Base-by-base conservation (phyloP, 257 asterid genomes). In the Leptodermis oblonga region DNA sequence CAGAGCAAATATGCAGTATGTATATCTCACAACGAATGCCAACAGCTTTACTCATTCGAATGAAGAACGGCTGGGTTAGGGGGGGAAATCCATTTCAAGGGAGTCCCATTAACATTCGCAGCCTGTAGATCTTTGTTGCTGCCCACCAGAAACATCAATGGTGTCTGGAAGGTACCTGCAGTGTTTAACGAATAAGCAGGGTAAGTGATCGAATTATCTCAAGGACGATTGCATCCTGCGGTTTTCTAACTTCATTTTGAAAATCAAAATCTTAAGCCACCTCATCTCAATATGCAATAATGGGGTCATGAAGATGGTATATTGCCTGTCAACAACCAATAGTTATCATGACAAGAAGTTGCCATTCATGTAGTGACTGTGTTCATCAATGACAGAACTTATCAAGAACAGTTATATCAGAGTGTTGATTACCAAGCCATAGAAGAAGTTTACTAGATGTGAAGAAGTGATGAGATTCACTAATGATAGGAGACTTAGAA, bases 51-150 rank as follows among this genome's bases (percentile, higher is more conserved):
- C 20, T n/a, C 60, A n/a, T 68, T 34, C 49, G 11, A 43, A 20
- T 65, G 36, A 34, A 70, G 69, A 78, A 36, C 26, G 66, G 58
- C 65, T 28, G 43, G 52, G 43, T 59, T 17, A 42, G 43, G 33
- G 31, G n/a, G 18, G 31, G 25, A 41, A 41, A 62, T 49, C 33
- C 55, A 64, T 55, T 58, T 61, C 60, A 51, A 46, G 67, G 54
- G 42, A 33, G 5, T 39, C 48, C 25, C 23, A 33, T 75, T 74
- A 85, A 45, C 92, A 88, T 74, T 88, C 88, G 73, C 92, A 87
- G 39, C 95, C 89, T 2, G 91, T 77, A 22, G 89, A 80, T 77
- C 87, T 81, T 76, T 86, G 86, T 65, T 82, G 91, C 79, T 78
- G 88, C 65, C 86, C 88, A 0, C 89, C 77, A 12, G 78, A 81